These are phyloP conservation scores for Dictyophora rubrovolvata DNA, from an alignment of 768 basidiomycete species.

Conservation along the genomic window DNA sequence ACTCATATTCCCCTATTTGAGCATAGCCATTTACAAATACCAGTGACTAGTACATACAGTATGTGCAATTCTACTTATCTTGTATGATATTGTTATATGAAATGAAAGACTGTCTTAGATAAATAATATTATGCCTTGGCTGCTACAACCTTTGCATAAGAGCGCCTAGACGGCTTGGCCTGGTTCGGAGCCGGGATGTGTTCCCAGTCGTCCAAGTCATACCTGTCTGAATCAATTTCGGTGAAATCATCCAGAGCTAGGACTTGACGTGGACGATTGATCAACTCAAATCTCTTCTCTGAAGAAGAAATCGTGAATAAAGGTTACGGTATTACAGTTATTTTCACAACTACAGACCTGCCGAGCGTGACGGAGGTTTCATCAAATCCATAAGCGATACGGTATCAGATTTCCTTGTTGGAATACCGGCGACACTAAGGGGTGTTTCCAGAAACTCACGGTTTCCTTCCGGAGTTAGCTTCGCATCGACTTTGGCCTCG, in stretches of 20 bases:
- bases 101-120: not conserved
- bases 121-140: not conserved
- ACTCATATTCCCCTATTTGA: not conserved
- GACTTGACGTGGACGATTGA: slow-evolving; percentile 7
- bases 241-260: slow-evolving; percentile 7
- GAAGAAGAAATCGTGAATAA: not conserved
- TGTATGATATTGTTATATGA: not conserved
- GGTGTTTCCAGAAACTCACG: not conserved
- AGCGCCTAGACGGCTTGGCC: not conserved
- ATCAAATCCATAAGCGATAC: slow-evolving; percentile 4
- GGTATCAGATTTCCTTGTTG: not conserved
- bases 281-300: slow-evolving; percentile 5
- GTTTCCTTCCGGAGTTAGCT: not conserved
- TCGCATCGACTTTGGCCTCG: not conserved
- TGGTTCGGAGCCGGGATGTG: not conserved
- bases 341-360: not conserved
- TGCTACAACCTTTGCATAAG: slow-evolving; percentile 5
- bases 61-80: not conserved
- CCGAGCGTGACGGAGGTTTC: not conserved
- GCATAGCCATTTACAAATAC: not conserved
- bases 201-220: slow-evolving; percentile 7
- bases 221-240: slow-evolving; percentile 3
- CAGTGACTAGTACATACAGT: not conserved
- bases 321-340: not conserved
- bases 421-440: not conserved